These are phyloP conservation scores for Vaccinium darrowii DNA, from an alignment of 148 eudicot genomes.

Conservation along the genomic window DNA sequence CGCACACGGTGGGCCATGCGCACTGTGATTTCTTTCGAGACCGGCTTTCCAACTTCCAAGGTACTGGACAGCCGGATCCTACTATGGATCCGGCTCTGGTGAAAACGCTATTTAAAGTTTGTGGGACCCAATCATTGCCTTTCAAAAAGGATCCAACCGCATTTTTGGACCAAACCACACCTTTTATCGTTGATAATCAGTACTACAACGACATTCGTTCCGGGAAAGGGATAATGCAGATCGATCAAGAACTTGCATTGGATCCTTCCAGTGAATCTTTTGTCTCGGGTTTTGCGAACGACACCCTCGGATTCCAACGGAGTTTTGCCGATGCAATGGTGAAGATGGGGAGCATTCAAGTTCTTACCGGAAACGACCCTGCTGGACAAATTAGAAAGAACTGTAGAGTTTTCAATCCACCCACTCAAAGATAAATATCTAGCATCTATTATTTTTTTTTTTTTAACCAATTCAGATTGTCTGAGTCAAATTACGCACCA, in stretches of 20 bases:
- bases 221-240: slow-evolving; percentile 7
- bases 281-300: background rate
- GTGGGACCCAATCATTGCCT: background rate
- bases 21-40: background rate
- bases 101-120: background rate
- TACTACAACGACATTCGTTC: slow-evolving; percentile 22
- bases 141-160: background rate
- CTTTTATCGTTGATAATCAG: slow-evolving; percentile 27
- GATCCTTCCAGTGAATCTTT: background rate
- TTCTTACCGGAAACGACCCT: background rate
- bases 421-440: background rate
- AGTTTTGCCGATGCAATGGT: background rate
- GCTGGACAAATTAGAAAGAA: background rate
- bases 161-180: slow-evolving; percentile 31
- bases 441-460: background rate
- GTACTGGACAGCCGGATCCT: background rate
- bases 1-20: background rate
- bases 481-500: background rate
- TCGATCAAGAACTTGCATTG: slow-evolving; percentile 8
- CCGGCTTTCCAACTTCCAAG: background rate
- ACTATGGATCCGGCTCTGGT: background rate
- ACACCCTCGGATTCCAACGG: background rate
- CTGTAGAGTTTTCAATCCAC: background rate
- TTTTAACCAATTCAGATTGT: background rate
- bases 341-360: background rate